These are phyloP conservation scores for Cyberlindnera misumaiensis DNA, from an alignment of 805 yeast species.

Conservation along the genomic window DNA sequence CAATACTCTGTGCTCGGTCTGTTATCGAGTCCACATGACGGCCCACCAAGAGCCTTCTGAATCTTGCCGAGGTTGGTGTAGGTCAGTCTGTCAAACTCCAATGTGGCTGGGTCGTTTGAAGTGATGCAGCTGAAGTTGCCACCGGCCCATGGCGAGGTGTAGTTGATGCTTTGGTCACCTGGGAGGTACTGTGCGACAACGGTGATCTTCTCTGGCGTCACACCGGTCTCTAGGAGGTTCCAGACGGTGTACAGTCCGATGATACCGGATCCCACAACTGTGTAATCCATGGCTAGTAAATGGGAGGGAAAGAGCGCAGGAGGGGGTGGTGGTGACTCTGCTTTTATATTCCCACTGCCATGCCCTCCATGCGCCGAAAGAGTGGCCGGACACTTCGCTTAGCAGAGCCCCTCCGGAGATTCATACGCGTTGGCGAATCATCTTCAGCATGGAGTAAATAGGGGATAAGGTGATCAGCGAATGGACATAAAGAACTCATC, in stretches of 20 bases:
- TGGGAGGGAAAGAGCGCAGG: no score
- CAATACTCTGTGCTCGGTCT: slow-evolving; percentile 54
- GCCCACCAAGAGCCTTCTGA: slow-evolving; percentile 38
- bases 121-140: slow-evolving; percentile 57
- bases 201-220: slow-evolving; percentile 37
- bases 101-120: slow-evolving; percentile 44
- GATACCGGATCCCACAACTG: slow-evolving; percentile 53
- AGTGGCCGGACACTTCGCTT: no score
- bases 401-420: no score
- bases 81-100: slow-evolving; percentile 50
- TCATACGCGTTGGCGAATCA: no score
- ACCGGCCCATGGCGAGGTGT: slow-evolving; percentile 81
- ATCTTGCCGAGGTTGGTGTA: slow-evolving; percentile 41
- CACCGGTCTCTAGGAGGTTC: slow-evolving; percentile 37
- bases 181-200: slow-evolving; percentile 64
- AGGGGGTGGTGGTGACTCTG: no score
- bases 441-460: no score
- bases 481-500: no score
- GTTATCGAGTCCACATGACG: slow-evolving; percentile 45
- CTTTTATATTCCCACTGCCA: no score
- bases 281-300: slow-evolving; percentile 12
- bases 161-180: slow-evolving; percentile 68
- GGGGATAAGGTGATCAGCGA: no score
- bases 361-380: no score
- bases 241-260: slow-evolving; percentile 59